Evolutionary conservation across 192 early-diverging fungal genomes (phyloP).

Genomic region (Thamnidium elegans): DNA sequence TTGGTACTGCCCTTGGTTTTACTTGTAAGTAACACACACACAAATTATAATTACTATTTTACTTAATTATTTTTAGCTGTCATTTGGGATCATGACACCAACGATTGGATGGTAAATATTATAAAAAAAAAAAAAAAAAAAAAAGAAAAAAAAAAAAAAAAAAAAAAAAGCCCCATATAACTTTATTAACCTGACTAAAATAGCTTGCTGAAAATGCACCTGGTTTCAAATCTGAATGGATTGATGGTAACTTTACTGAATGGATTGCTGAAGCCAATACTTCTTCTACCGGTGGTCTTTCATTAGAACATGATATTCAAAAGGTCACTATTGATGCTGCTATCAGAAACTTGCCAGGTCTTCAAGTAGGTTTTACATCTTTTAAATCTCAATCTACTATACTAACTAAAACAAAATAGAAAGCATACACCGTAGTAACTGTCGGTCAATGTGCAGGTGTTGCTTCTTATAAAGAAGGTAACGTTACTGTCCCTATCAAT

Average conservation of each 20-base stretch:
- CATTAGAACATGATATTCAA: constrained; percentile 53
- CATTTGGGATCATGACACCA: constrained; percentile 53
- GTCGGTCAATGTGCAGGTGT: constrained; percentile 30
- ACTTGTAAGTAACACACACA: constrained; percentile 1
- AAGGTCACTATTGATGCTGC: constrained; percentile 45
- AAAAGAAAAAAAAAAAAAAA: too few species aligned
- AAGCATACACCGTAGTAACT: constrained; percentile 29
- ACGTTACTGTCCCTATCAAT: not conserved
- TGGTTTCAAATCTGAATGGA: constrained; percentile 23
- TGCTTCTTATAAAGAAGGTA: constrained; percentile 26
- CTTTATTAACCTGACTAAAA: constrained; percentile 6
- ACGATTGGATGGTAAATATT: constrained; percentile 45
- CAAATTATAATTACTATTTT: not conserved
- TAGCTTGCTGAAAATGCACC: constrained; percentile 22
- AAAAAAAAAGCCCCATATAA: too few species aligned
- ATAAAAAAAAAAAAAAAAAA: not conserved
- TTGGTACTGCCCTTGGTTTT: constrained; percentile 48
- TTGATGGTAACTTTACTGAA: constrained; percentile 39
- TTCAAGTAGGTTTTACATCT: constrained; percentile 18
- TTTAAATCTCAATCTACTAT: not conserved
- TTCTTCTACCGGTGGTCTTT: constrained; percentile 42
- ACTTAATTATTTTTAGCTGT: constrained; percentile 36
- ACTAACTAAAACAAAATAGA: constrained; percentile 5
- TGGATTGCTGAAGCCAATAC: constrained; percentile 45
- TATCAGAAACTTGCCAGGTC: constrained; percentile 34